These are phyloP conservation scores for Sordariomycetes sp. DNA, from an alignment of 2,329 filamentous ascomycete species.

Conservation along the genomic window DNA sequence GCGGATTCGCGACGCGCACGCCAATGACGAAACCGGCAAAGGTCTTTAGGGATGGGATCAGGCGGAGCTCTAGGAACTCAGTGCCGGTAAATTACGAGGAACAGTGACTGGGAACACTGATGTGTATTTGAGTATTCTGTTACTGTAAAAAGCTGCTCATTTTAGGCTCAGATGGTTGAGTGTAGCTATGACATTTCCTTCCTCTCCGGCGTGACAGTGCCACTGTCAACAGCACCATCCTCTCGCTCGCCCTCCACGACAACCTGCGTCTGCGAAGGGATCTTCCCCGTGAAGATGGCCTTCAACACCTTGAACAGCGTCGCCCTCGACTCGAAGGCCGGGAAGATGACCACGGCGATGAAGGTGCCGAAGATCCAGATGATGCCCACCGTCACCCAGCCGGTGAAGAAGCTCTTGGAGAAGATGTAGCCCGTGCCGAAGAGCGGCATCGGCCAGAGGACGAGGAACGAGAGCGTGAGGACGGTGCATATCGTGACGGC, in stretches of 20 bases:
- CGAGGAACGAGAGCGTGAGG: conserved; percentile 53
- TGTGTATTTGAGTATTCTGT: too few species aligned
- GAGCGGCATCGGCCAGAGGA: conserved; percentile 83
- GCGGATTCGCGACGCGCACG: too few species aligned
- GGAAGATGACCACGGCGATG: conserved; percentile 70
- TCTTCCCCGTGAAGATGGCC: conserved; percentile 9
- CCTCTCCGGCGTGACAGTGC: neutral
- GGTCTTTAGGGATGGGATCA: too few species aligned
- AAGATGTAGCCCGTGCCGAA: conserved; percentile 74
- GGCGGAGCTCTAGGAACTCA: too few species aligned
- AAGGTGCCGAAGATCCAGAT: conserved; percentile 47
- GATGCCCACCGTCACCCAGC: conserved; percentile 69
- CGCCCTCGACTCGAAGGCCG: conserved; percentile 66
- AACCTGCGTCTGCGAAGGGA: neutral
- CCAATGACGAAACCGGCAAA: too few species aligned
- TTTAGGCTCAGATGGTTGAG: too few species aligned
- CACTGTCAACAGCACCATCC: neutral
- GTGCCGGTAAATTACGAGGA: too few species aligned
- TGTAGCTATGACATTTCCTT: too few species aligned
- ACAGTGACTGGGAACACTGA: too few species aligned
- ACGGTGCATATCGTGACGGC: conserved; percentile 48
- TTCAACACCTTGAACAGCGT: conserved; percentile 29
- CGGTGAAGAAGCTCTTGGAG: conserved; percentile 72
- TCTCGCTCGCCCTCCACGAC: conserved; percentile 1
- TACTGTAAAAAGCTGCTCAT: too few species aligned